Conservation (phyloP, 768 basidiomycete genomes). For the Astraeus odoratus region DNA sequence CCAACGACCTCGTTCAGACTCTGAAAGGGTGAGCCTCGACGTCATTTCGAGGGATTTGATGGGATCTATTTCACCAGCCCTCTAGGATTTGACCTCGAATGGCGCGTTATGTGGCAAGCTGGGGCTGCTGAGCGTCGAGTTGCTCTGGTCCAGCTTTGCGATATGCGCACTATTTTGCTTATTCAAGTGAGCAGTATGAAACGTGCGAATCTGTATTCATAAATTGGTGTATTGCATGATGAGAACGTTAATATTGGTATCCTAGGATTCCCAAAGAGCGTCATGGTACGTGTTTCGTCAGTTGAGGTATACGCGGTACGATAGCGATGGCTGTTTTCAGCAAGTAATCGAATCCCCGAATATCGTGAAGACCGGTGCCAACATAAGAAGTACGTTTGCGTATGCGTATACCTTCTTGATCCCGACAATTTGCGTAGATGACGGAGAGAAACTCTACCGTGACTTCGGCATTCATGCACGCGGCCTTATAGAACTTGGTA, state of each 20-base stretch:
- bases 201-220: slow-evolving; percentile 21
- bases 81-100: slow-evolving; percentile 47
- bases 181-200: slow-evolving; percentile 44
- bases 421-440: slow-evolving; percentile 25
- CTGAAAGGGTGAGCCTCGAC: slow-evolving; percentile 31
- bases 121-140: slow-evolving; percentile 29
- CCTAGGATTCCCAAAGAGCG: slow-evolving; percentile 37
- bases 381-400: slow-evolving; percentile 36
- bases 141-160: slow-evolving; percentile 42
- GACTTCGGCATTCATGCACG: slow-evolving; percentile 39
- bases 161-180: slow-evolving; percentile 36
- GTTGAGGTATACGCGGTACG: neutral
- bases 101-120: slow-evolving; percentile 32
- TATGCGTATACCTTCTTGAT: neutral
- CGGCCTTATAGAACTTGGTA: slow-evolving; percentile 41
- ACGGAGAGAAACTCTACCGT: slow-evolving; percentile 40
- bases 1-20: slow-evolving; percentile 31
- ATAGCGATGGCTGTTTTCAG: slow-evolving; percentile 19
- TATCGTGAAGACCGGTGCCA: slow-evolving; percentile 40
- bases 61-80: slow-evolving; percentile 24
- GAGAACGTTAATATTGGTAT: neutral
- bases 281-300: slow-evolving; percentile 25
- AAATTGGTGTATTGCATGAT: neutral
- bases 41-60: neutral
- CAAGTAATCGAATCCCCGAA: slow-evolving; percentile 37